phyloP scores from a whole-genome alignment of 495 filamentous ascomycete species.

The Tetracladium marchalianum region DNA sequence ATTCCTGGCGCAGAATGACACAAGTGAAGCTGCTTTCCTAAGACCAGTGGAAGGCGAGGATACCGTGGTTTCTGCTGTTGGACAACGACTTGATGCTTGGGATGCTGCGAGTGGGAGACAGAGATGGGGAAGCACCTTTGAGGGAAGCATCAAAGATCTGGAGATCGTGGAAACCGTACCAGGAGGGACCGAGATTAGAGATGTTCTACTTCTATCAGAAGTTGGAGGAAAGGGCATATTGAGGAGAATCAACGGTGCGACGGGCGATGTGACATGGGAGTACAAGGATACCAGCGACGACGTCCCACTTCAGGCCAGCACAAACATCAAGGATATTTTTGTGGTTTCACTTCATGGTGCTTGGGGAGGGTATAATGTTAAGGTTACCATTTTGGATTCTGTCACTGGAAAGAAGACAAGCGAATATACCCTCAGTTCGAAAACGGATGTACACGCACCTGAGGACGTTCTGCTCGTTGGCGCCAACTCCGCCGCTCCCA shows the following conservation, averaged over 20 bases:
- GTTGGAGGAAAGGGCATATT: conserved; percentile 48
- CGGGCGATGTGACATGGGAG: conserved; percentile 73
- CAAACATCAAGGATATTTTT: conserved; percentile 62
- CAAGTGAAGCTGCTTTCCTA: conserved; percentile 42
- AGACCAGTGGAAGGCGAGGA: conserved; percentile 64
- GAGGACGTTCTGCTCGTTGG: conserved; percentile 73
- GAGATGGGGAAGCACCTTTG: conserved; percentile 57
- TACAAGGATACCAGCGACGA: conserved; percentile 57
- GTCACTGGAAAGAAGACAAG: conserved; percentile 56
- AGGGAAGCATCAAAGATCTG: conserved; percentile 58
- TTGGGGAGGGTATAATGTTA: conserved; percentile 56
- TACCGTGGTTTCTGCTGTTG: conserved; percentile 61
- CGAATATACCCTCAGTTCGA: conserved; percentile 57
- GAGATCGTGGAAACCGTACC: conserved; percentile 67
- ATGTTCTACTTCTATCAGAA: conserved; percentile 60
- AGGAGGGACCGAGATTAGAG: conserved; percentile 40
- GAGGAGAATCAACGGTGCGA: conserved; percentile 58
- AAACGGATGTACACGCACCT: conserved; percentile 55
- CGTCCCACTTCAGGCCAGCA: conserved; percentile 67
- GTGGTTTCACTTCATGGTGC: conserved; percentile 67
- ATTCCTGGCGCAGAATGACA: conserved; percentile 31
- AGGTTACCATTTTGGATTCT: conserved; percentile 61
- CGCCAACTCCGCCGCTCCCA: conserved; percentile 69
- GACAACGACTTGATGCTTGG: conserved; percentile 62
- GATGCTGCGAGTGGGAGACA: conserved; percentile 70